A percentile compares a stretch with the other conserved stretches of the same genome.
Evolutionary conservation across 805 yeast species (phyloP).

Genomic region (Debaryomyces tyrocola): DNA sequence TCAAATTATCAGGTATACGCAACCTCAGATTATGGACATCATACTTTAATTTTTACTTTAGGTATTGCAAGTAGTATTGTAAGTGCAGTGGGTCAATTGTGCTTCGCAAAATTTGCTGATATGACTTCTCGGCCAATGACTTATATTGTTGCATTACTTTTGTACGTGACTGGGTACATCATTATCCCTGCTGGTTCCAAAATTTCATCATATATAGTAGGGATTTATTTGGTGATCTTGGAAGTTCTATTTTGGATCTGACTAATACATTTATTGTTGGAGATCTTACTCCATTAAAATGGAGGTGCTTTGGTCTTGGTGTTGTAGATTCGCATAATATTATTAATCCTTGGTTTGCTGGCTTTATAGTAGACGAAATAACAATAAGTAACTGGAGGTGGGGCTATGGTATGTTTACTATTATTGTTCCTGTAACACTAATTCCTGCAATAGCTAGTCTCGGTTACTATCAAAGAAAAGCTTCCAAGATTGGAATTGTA

Average conservation of each 20-base stretch:
- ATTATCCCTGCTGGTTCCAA: slow-evolving; percentile 18
- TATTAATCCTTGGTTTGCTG: slow-evolving; percentile 44
- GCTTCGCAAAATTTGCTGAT: slow-evolving; percentile 22
- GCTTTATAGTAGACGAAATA: slow-evolving; percentile 34
- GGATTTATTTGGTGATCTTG: slow-evolving; percentile 19
- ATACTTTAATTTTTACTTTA: slow-evolving; percentile 20
- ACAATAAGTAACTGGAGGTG: slow-evolving; percentile 46
- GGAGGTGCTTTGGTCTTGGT: slow-evolving; percentile 20
- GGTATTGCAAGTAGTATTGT: slow-evolving; percentile 20
- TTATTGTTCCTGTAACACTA: slow-evolving; percentile 43
- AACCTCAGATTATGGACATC: slow-evolving; percentile 18
- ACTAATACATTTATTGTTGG: slow-evolving; percentile 18
- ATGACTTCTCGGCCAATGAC: slow-evolving; percentile 20
- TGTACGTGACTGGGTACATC: slow-evolving; percentile 21
- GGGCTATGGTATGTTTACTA: slow-evolving; percentile 53
- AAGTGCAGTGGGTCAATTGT: slow-evolving; percentile 5
- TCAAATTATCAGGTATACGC: slow-evolving; percentile 33
- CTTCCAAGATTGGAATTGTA: slow-evolving; percentile 15
- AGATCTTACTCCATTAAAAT: slow-evolving; percentile 24
- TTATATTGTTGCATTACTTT: slow-evolving; percentile 14
- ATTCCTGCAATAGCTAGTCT: slow-evolving; percentile 32
- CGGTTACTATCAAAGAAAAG: slow-evolving; percentile 28
- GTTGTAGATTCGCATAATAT: slow-evolving; percentile 38
- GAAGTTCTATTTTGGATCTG: slow-evolving; percentile 18
- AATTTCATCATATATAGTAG: slow-evolving; percentile 22